Base-by-base conservation (phyloP, 495 filamentous ascomycete species). In the Aspergillus ellipticus region DNA sequence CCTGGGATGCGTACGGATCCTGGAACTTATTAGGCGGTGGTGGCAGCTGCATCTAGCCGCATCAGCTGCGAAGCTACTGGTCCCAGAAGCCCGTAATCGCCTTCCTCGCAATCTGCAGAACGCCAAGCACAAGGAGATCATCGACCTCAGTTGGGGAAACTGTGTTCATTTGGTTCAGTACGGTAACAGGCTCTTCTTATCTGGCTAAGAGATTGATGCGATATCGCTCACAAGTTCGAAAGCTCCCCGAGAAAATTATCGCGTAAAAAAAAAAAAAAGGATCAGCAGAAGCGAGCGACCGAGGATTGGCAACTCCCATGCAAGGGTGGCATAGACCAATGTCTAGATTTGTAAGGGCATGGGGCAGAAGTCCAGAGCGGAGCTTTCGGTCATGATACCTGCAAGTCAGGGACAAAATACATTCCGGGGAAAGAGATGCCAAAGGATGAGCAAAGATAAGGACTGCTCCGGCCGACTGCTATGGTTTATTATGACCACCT, bases 1-100 rank as follows among this genome's bases (percentile, higher is more conserved):
- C 43, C 22, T 47, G 49, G 52, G 58, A 46, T 42, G 58, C 53
- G 54, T 61, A 60, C 49, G 49, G 53, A 60, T 53, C 59, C 57
- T 60, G 57, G 59, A 53, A 54, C 47, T 53, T 60, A 60, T 53
- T 55, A 62, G 54, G 55, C 51, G 56, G 62, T 50, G 51, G 55
- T 54, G 56, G 62, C 56, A 56, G 55, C 58, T 65, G 58, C 62
- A 65, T 58, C 58, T 60, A 62, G 56, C 63, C 63, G 63, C 54
- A 60, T 62, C 47, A 57, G 19, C 49, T 58, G 56, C 60, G 49
- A 53, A 58, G 60, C 52, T 55, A 58, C 60, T 55, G 24, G 60
- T 35, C 55, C 42, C 59, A 52, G 48, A 28, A 57, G 56, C 39
- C 52, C 52, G 42, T 37, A 49, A 58, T 43, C 47, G 19, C 31